phyloP scores from a whole-genome alignment of 2,329 filamentous ascomycete genomes.

The Fusarium tjaetaba region DNA sequence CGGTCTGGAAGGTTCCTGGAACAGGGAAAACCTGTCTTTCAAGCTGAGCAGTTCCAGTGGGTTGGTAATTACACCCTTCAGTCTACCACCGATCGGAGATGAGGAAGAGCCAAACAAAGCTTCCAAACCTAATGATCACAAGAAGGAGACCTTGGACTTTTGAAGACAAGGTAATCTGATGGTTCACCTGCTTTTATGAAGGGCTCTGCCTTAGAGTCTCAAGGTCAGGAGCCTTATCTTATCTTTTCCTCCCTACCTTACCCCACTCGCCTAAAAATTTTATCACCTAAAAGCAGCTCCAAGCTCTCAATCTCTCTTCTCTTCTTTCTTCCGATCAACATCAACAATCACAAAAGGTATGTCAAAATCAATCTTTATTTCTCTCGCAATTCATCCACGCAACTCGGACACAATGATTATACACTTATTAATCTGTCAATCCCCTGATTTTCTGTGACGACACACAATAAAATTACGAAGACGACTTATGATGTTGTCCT shows the following conservation, averaged over 20 bases:
- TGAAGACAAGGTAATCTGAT: constrained; percentile 50
- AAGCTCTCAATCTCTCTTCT: constrained; percentile 21
- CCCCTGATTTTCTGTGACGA: constrained; percentile 63
- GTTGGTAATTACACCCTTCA: constrained; percentile 88
- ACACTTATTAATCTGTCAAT: constrained; percentile 67
- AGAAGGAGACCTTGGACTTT: constrained; percentile 77
- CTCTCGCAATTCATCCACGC: constrained; percentile 1
- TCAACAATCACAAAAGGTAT: constrained; percentile 32
- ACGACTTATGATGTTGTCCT: constrained; percentile 54
- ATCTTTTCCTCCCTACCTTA: neutral
- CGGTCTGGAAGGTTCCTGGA: constrained; percentile 72
- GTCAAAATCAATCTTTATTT: constrained; percentile 11
- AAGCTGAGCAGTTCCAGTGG: constrained; percentile 82
- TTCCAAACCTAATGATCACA: constrained; percentile 63
- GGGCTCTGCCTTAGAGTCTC: neutral
- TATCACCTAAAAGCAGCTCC: constrained; percentile 32
- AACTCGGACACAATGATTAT: constrained; percentile 58
- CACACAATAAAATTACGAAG: constrained; percentile 56
- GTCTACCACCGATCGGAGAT: constrained; percentile 85
- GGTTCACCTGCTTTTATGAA: neutral
- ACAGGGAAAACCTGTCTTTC: constrained; percentile 90
- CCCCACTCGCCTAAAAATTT: constrained; percentile 39
- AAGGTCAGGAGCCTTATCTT: constrained; percentile 12
- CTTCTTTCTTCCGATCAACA: constrained; percentile 35
- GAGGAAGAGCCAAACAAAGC: constrained; percentile 59